Base-by-base conservation (phyloP, 139 green algal species). In the Pycnococcus provasolii region DNA sequence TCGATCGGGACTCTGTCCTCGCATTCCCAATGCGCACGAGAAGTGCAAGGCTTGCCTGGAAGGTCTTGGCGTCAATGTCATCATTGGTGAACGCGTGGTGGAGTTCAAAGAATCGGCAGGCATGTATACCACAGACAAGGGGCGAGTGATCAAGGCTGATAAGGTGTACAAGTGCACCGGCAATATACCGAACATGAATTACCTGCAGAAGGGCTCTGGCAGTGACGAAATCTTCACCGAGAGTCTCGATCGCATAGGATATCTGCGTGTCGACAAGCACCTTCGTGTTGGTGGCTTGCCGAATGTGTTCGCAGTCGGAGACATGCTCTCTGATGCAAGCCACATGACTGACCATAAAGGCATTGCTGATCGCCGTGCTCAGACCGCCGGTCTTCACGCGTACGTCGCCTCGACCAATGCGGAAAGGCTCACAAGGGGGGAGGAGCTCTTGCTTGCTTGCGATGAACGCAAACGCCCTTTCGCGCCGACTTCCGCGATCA, bases 131-230 rank as follows among this genome's bases (percentile, higher is more conserved):
- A 41, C 53, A 4, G 8, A 60, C 53, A 60, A 0, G 8, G 53
- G 53, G 4, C 4, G 41, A 8, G 13, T 37, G 4, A 41, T 60
- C 13, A 5, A 7, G 15, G 53, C 53, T 4, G 53, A 26, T 4
- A 60, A 60, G 53, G 53, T 60, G 53, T 60, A 60, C 13, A 60
- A 0, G 8, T 60, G 53, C 53, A 60, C 53, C 7, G 53, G 53
- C 6, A 4, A 15, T 8, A 15, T 7, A 41, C 8, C 53, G 53
- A 60, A 60, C 53, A 60, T 1, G 8, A 4, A 60, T 15, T 15
- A 7, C 8, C 8, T 60, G 8, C 26, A 26, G 26, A 60, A 60
- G 53, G 53, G 41, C 41, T 4, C 53, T 4, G 4, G 41, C 7
- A 41, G 15, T 8, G 6, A 60, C 53, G 7, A 15, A 6, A 6